Evolutionary conservation across 768 basidiomycete species (phyloP), one percentile per base, ranked within the genome.

Genomic region (Cubamyces lactineus): DNA sequence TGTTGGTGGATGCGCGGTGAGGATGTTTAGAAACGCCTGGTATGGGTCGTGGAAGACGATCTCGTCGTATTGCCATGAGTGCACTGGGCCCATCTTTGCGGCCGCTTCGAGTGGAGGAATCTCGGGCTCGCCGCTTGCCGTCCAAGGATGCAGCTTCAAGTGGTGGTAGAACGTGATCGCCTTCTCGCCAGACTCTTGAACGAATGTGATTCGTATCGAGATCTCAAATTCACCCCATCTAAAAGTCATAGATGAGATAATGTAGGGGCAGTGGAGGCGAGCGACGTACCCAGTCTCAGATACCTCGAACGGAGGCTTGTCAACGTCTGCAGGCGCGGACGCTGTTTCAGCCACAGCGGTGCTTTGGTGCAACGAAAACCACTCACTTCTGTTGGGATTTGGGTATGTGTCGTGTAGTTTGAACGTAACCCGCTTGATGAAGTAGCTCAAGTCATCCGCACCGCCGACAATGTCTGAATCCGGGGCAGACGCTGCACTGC

Each of bases 181-280:
- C 72, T 98, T 98, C 74, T 98, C 97, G 51, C 87, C 89, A 4
- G 94, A 86, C 75, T 99, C 97, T 54, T 84, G 75, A 34, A 94
- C 81, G 76, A 98, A 98, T 51, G 88, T 89, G 56, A 99, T 88
- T 53, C 91, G 86, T 65, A 99, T 96, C 70, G 89, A 86, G 65
- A 98, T 90, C 70, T 97, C 94, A 76, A 99, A 99, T 78, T 99
- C 97, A 67, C 97, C 97, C 97, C 97, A 99, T 50, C 91, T 93
- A n/a, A 0, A n/a, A 28, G 28, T 28, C 28, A 28, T 7, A 28
- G 7, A 28, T 28, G 28, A 28, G 28, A 28, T 28, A 28, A 28
- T 7, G 28, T 28, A 3, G 28, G 7, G 28, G 5, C 5, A 30
- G n/a, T 42, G 28, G 19, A n/a, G 4, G 7, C 15, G 17, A 13